Base-by-base conservation (phyloP, 1,284 basidiomycete species). In the Inonotus obliquus region DNA sequence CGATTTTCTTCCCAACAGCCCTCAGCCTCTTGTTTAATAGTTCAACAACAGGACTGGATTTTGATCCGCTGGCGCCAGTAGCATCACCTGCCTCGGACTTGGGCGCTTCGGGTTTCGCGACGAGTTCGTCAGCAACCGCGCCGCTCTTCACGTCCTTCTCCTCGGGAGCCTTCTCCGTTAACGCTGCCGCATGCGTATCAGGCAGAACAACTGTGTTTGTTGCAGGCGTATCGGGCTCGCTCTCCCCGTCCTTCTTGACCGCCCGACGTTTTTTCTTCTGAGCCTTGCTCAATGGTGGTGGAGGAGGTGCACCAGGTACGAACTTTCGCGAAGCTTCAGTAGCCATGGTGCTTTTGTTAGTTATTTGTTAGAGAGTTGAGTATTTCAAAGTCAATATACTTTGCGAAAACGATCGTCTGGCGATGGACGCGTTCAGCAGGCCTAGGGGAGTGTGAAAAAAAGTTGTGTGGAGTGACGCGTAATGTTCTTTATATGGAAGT, bases 1-100 rank as follows among this genome's bases (percentile, higher is more conserved):
- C 93, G 65, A 93, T 89, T 77, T 94, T 95, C 79, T 94, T 94
- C 63, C 79, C 81, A 35, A 91, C 79, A 44, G 81, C 78, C 67
- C 89, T 89, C 68, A 91, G 74, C 52, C 92, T 81, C 75, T 92
- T 94, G 68, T 81, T 79, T 61, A 94, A 75, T 65, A 94, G 79
- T 53, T 94, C 91, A 57, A 88, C 83, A 60, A 91, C 80, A 10
- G 89, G 86, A 66, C 88, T 89, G 9, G 72, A 73, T 69, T 85
- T 89, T 61, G 75, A 61, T 29, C 76, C 21, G 14, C 81, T 79
- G 77, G 76, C 21, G 19, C 81, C 80, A 76, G 76, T 21, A 19
- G 81, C 80, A 54, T 80, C 79, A 10, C 75, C 74, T 10, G 74
- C 69, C 2, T 79, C 75, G 1, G 71, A 63, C 60, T 80, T 65